Percentiles rank a stretch among this genome's conserved stretches.
Conservation (phyloP, 2,329 filamentous ascomycete species). For the Lecanicillium sp. region DNA sequence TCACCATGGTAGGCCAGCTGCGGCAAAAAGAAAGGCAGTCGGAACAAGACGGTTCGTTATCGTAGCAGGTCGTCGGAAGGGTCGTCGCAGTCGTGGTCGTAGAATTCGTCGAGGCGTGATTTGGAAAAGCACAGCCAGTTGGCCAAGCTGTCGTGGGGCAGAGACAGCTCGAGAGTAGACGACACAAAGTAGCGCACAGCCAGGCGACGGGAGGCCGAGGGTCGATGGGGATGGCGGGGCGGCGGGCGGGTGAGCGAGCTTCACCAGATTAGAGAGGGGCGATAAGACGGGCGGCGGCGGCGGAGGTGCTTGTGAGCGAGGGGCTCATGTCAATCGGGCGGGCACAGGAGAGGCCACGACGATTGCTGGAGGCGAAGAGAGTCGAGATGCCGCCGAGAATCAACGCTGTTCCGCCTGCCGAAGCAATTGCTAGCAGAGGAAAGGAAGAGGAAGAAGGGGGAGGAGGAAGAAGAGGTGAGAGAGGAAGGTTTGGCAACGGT, state of each 20-base stretch:
- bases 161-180: not conserved
- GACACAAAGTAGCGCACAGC: not conserved
- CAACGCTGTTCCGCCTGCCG: slow-evolving; percentile 4
- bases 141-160: slow-evolving; percentile 8
- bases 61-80: not conserved
- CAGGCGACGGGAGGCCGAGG: not conserved
- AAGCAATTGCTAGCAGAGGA: slow-evolving; percentile 8
- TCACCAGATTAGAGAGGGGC: slow-evolving; percentile 9
- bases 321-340: not conserved
- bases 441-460: not conserved
- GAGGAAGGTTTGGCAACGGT: slow-evolving; percentile 3
- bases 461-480: slow-evolving; percentile 3
- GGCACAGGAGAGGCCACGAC: slow-evolving; percentile 1
- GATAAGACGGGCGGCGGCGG: slow-evolving; percentile 7
- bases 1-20: slow-evolving; percentile 26
- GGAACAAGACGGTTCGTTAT: not conserved
- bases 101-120: too few relatives aligned
- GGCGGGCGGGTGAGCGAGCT: not conserved
- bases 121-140: not conserved
- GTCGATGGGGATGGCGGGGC: slow-evolving; percentile 7
- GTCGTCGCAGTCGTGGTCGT: not conserved
- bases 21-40: slow-evolving; percentile 10
- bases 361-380: not conserved
- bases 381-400: not conserved
- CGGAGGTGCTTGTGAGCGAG: slow-evolving; percentile 1